Evolutionary conservation across 345 rosid genomes (phyloP), one percentile per base, ranked within the genome.

Genomic region (Salix dunnii): DNA sequence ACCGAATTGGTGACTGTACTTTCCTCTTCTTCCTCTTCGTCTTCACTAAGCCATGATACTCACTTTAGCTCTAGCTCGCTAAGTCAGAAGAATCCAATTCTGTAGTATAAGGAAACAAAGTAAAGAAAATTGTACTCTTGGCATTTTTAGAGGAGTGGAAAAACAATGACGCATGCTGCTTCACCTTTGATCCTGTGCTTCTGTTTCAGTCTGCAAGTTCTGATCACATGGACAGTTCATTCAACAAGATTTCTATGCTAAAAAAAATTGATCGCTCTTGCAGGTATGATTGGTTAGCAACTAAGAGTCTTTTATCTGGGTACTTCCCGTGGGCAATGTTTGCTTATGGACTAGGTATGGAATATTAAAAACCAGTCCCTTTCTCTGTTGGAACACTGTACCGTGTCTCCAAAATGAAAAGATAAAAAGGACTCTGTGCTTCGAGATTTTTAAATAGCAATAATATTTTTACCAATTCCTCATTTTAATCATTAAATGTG

Each of bases 241-340:
- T 40, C 14, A 40, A 10, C 46, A 51, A 51, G 58, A 51, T 7
- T 36, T 70, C 64, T 69, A 40, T 42, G 17, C 10, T 30, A 40
- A 60, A 30, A 71, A 33, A 62, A 18, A 33, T 17, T 20, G 12
- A 53, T 30, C 31, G 23, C 75, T 76, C 7, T 69, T 82, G 79
- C 91, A 96, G 98, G 84, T 92, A 93, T 75, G 98, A 93, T 79
- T 91, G 93, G 97, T 78, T 93, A 85, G 92, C 96, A 68, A 92
- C 88, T 74, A 96, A 91, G 89, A 88, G 86, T 74, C 90, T 96
- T 77, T 86, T 86, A 78, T 88, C 92, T 71, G 98, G 99, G 74
- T 96, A 96, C 89, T 93, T 96, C 87, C 78, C 91, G 72, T 96
- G 98, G 97, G 96, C 96, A 73, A 89, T 96, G 92, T 48, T 86